Evolutionary conservation across 441 rosid species (phyloP).

Genomic region (Kokia cookei): DNA sequence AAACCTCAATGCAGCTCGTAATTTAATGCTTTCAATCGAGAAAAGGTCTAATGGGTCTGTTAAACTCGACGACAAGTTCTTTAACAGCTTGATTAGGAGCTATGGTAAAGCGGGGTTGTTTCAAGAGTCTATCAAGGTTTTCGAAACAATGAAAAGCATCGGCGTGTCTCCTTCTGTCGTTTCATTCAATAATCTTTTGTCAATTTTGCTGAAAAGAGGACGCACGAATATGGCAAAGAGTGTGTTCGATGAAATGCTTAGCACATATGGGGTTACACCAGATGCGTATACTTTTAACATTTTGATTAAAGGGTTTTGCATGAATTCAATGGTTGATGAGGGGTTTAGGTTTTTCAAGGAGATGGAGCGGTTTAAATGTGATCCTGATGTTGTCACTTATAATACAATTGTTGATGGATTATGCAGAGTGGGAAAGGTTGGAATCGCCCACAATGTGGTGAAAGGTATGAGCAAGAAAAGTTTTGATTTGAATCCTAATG

Average conservation of each 20-base stretch:
- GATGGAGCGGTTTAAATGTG: constrained; percentile 49
- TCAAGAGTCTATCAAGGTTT: constrained; percentile 62
- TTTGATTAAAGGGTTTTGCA: constrained; percentile 68
- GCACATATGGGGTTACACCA: constrained; percentile 59
- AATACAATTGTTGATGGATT: constrained; percentile 84
- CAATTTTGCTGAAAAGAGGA: constrained; percentile 64
- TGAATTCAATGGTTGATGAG: constrained; percentile 64
- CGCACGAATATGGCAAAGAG: constrained; percentile 57
- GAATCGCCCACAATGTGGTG: constrained; percentile 61
- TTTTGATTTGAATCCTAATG: constrained; percentile 44
- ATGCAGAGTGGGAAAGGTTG: constrained; percentile 73
- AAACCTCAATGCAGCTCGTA: constrained; percentile 66
- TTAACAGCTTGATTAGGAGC: constrained; percentile 64
- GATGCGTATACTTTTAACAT: constrained; percentile 65
- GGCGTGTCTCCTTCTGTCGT: constrained; percentile 66
- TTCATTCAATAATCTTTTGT: constrained; percentile 62
- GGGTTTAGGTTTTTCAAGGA: constrained; percentile 57
- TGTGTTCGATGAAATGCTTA: constrained; percentile 74
- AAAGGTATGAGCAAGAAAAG: constrained; percentile 59
- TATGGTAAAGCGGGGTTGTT: constrained; percentile 59
- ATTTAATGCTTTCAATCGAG: constrained; percentile 63
- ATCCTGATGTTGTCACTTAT: constrained; percentile 67
- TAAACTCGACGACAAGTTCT: constrained; percentile 57
- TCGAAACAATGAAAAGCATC: constrained; percentile 56
- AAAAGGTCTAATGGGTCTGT: constrained; percentile 48